Conservation (phyloP, 2,329 filamentous ascomycete species). For the Fusarium sp. region DNA sequence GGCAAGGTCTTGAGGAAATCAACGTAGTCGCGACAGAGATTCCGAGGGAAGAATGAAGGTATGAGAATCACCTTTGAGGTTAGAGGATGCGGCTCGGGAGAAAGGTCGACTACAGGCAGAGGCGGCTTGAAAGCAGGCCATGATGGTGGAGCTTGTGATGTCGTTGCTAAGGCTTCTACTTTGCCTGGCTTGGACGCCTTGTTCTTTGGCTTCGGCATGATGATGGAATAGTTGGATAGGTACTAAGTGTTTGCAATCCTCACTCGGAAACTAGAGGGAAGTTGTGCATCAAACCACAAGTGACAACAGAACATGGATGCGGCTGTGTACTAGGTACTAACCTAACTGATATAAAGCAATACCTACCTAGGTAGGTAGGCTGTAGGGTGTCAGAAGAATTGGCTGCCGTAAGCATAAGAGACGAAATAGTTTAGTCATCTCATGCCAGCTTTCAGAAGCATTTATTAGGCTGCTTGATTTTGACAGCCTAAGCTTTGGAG, state of each 20-base stretch:
- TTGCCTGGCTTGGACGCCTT: conserved; percentile 46
- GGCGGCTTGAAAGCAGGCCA: conserved; percentile 80
- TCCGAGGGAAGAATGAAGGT: conserved; percentile 78
- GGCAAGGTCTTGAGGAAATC: conserved; percentile 76
- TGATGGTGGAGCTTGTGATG: conserved; percentile 52
- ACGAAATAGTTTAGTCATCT: neutral
- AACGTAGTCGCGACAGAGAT: conserved; percentile 80
- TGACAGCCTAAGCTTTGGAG: neutral
- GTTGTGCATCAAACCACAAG: neutral
- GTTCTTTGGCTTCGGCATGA: conserved; percentile 52
- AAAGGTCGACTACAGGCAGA: conserved; percentile 72
- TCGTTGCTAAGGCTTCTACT: conserved; percentile 30
- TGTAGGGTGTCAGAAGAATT: neutral
- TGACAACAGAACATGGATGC: neutral
- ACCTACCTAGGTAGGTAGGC: neutral
- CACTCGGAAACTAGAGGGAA: neutral
- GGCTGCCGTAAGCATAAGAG: neutral
- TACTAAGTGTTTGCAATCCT: neutral
- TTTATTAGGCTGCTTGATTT: neutral
- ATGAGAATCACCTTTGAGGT: conserved; percentile 76
- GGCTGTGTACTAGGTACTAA: neutral
- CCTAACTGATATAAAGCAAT: neutral
- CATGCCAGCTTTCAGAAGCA: neutral
- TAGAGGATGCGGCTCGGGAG: conserved; percentile 62
- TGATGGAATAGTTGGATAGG: neutral